Percentiles rank a stretch among this genome's conserved stretches.
These are phyloP conservation scores for Leishmania major DNA, from an alignment of 208 protist species.

Conservation along the genomic window DNA sequence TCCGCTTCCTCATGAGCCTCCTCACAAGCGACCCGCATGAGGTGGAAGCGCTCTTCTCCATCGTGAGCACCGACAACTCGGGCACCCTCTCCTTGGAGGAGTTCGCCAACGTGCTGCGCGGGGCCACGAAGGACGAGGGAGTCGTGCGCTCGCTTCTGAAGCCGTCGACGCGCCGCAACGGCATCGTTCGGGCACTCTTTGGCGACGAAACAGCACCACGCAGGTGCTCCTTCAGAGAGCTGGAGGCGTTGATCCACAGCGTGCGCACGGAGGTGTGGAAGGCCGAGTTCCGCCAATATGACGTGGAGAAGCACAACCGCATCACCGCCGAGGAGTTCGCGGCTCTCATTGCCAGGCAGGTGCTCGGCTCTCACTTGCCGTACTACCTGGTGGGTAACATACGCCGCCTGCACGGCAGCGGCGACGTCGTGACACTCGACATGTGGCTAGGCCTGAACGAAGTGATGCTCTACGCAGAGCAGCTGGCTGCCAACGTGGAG, in stretches of 20 bases:
- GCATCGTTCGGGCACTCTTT: slow-evolving; percentile 67
- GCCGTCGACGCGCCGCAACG: slow-evolving; percentile 46
- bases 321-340: slow-evolving; percentile 81
- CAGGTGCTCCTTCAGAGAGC: slow-evolving; percentile 51
- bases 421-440: slow-evolving; percentile 49
- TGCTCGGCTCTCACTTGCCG: slow-evolving; percentile 84
- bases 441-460: slow-evolving; percentile 84
- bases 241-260: slow-evolving; percentile 49
- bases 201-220: slow-evolving; percentile 38
- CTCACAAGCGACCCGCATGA: slow-evolving; percentile 64
- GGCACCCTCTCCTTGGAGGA: slow-evolving; percentile 61
- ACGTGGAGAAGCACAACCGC: slow-evolving; percentile 41
- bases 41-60: slow-evolving; percentile 59
- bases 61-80: slow-evolving; percentile 61
- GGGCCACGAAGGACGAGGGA: slow-evolving; percentile 58
- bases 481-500: slow-evolving; percentile 58
- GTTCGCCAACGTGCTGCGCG: slow-evolving; percentile 76
- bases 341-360: slow-evolving; percentile 73
- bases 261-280: slow-evolving; percentile 80
- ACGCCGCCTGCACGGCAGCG: slow-evolving; percentile 54
- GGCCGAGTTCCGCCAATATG: slow-evolving; percentile 82
- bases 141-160: slow-evolving; percentile 50
- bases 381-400: slow-evolving; percentile 86
- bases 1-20: slow-evolving; percentile 79
- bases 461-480: slow-evolving; percentile 61